Evolutionary conservation across 768 basidiomycete species (phyloP), one percentile per base, ranked within the genome.

Genomic region (Psilocybe tampanensis): DNA sequence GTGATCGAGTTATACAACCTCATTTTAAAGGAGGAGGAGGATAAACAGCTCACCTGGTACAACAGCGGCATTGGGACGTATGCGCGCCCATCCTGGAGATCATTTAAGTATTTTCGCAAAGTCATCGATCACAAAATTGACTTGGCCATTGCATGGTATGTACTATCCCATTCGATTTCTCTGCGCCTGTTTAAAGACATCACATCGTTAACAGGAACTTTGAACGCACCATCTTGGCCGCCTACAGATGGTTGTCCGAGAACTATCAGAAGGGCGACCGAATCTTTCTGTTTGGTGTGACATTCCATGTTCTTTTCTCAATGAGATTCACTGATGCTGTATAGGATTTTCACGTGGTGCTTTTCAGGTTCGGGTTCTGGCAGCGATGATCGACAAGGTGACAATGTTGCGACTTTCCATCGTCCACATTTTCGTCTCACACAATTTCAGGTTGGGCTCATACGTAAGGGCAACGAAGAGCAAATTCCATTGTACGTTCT

Each of bases 391-490:
- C 33, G 39, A 54, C 0, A 59, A 50, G 47, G 58, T 59, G 34
- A 8, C n/a, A 52, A 26, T 21, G 8, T 18, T 9, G 23, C 24
- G n/a, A 21, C n/a, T 2, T 19, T 22, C 15, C 1, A 12, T 1
- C 21, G n/a, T n/a, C n/a, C n/a, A n/a, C n/a, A n/a, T n/a, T n/a
- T n/a, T n/a, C n/a, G n/a, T n/a, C n/a, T n/a, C n/a, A n/a, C n/a
- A n/a, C n/a, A 13, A 12, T 29, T n/a, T n/a, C 17, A 79, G 78
- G 76, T 80, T 2, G 79, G 79, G 9, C 57, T 80, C 9, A 66
- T 80, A 42, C 62, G 68, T n/a, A 69, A 69, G 18, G 76, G 77
- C 43, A 79, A 79, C 52, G 60, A 74, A 17, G 70, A 73, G 29
- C 77, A 77, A 47, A 60, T 63, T 8, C 59, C 62, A 19, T 63